Evolutionary conservation across 2,329 filamentous ascomycete species (phyloP).

Genomic region (Grosmannia penicillata): DNA sequence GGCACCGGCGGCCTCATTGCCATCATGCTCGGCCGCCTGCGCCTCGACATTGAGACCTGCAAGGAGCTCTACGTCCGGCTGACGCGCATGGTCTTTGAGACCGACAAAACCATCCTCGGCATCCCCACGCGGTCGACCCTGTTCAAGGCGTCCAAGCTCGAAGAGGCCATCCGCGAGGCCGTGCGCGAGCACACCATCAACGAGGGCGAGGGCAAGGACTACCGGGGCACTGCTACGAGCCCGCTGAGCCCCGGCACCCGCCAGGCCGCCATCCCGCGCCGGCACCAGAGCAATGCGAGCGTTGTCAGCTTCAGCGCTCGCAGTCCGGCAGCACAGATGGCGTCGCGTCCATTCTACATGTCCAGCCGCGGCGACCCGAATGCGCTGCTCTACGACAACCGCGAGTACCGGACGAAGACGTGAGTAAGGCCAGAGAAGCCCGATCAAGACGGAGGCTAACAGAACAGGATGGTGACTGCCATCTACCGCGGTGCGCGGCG

Average conservation of each 20-base stretch:
- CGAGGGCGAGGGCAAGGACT: conserved; percentile 74
- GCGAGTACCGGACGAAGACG: conserved; percentile 83
- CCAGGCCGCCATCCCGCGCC: conserved; percentile 31
- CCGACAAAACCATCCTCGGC: conserved; percentile 92
- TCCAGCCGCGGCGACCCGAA: conserved; percentile 66
- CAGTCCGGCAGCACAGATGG: conserved; percentile 41
- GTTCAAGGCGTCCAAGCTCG: conserved; percentile 92
- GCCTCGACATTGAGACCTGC: conserved; percentile 89
- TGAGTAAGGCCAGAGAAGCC: conserved; percentile 28
- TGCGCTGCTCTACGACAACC: conserved; percentile 71
- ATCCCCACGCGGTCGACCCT: conserved; percentile 89
- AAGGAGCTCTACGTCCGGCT: conserved; percentile 94
- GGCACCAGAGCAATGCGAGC: conserved; percentile 67
- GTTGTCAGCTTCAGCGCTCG: conserved; percentile 66
- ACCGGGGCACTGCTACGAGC: conserved; percentile 21
- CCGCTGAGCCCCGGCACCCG: conserved; percentile 23
- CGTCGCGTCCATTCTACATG: conserved; percentile 34
- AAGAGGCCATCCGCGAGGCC: conserved; percentile 82
- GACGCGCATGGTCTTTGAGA: conserved; percentile 90
- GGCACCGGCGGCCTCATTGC: conserved; percentile 93
- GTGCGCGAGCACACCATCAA: conserved; percentile 73
- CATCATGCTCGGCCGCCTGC: conserved; percentile 85
- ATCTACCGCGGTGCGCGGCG: conserved; percentile 72
- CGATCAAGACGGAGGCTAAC: conserved; percentile 8
- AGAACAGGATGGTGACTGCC: conserved; percentile 68